phyloP scores from a whole-genome alignment of 495 filamentous ascomycete genomes.

The Tricharina praecox region DNA sequence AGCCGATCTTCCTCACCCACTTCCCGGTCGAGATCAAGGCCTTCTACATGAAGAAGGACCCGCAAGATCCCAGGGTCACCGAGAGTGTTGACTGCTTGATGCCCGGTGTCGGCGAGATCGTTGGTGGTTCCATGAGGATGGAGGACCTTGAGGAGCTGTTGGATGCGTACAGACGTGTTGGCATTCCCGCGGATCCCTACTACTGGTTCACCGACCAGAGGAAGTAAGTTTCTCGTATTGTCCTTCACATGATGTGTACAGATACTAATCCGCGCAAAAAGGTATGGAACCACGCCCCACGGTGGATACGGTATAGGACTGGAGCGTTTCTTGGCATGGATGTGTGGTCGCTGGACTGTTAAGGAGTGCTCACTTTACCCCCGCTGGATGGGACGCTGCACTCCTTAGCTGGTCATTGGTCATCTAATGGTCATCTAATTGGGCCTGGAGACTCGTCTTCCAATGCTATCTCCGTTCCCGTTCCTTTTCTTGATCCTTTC shows the following conservation, averaged over 20 bases:
- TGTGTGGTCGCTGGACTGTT: slow-evolving; percentile 83
- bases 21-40: slow-evolving; percentile 97
- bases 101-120: slow-evolving; percentile 94
- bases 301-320: slow-evolving; percentile 91
- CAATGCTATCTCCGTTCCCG: too few relatives aligned
- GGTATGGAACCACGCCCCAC: slow-evolving; percentile 86
- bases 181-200: slow-evolving; percentile 70
- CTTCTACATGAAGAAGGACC: slow-evolving; percentile 97
- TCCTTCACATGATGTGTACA: slow-evolving; percentile 5
- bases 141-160: slow-evolving; percentile 82
- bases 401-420: slow-evolving; percentile 56
- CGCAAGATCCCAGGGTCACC: slow-evolving; percentile 65
- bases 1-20: slow-evolving; percentile 89
- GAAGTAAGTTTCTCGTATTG: slow-evolving; percentile 48
- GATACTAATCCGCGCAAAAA: slow-evolving; percentile 26
- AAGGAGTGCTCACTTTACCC: slow-evolving; percentile 82
- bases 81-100: slow-evolving; percentile 94
- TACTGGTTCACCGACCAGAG: slow-evolving; percentile 99
- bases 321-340: slow-evolving; percentile 92
- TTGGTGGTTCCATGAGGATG: slow-evolving; percentile 95
- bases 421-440: too few relatives aligned
- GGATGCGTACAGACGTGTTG: slow-evolving; percentile 70
- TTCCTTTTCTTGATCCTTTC: too few relatives aligned
- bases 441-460: too few relatives aligned
- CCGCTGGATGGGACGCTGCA: slow-evolving; percentile 85